Evolutionary conservation across 352 stramenopile species (phyloP), one percentile per base, ranked within the genome.

Genomic region (Phytophthora cryptogea): DNA sequence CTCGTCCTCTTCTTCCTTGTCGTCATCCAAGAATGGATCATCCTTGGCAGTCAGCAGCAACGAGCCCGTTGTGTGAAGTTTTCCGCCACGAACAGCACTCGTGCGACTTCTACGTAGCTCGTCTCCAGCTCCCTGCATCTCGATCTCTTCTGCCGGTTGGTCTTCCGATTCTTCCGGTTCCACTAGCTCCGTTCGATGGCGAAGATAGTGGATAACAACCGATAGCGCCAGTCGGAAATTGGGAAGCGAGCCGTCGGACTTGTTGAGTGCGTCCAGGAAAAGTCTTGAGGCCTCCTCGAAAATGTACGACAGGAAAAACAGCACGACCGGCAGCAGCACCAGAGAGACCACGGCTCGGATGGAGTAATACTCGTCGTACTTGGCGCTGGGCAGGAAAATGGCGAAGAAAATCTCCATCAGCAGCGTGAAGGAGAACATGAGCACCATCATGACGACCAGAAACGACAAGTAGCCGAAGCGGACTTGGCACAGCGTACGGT

Each of bases 371-470:
- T 81, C 69, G 48, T 86, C 74, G 58, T 77, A 87, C 58, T 88
- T 88, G 57, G 83, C 82, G 42, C 80, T 90, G 20, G 83, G 83
- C 35, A 93, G 64, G 53, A 93, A 93, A 54, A 93, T 88, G 17
- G 80, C 77, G 54, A 93, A 93, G 73, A 91, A 93, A 52, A 93
- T 83, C 68, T 91, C 83, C 83, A 93, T 93, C 41, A 93, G 66
- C 50, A 88, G 52, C 63, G 81, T 89, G 60, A 93, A 91, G 11
- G 83, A 93, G 64, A 91, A 88, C 70, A 93, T 89, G 65, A 93
- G 57, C 65, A 93, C 78, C 42, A 88, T 68, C 82, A 93, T 90
- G 41, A 89, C 64, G 56, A 91, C 82, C n/a, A 93, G 65, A 55
- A 93, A 93, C 30, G 83, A 76, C 33, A 93, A 39, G 62, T 93